phyloP scores from a whole-genome alignment of 2,329 filamentous ascomycete genomes.

The Aspergillus ruber region DNA sequence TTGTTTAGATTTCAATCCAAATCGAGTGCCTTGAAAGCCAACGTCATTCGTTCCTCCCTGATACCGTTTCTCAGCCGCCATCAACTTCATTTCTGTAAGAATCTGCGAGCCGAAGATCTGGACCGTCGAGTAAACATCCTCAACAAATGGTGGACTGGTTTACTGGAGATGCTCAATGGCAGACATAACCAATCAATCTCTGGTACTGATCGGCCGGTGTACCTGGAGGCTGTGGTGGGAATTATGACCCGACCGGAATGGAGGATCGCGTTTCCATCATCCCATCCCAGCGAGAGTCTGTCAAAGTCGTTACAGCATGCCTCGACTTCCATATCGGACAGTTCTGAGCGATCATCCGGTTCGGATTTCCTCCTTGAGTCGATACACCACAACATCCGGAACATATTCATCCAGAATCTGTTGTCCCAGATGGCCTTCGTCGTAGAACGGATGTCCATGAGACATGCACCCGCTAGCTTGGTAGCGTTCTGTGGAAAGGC shows the following conservation, averaged over 20 bases:
- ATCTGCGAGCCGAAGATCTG: slow-evolving; percentile 69
- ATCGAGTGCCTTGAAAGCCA: slow-evolving; percentile 66
- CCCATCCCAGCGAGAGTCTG: slow-evolving; percentile 37
- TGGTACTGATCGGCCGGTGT: slow-evolving; percentile 72
- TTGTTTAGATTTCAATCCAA: slow-evolving; percentile 61
- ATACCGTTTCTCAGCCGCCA: slow-evolving; percentile 72
- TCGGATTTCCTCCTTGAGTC: slow-evolving; percentile 67
- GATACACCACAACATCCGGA: slow-evolving; percentile 80
- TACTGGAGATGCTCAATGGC: slow-evolving; percentile 76
- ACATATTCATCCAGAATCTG: slow-evolving; percentile 77
- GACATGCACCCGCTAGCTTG: slow-evolving; percentile 63
- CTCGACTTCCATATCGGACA: slow-evolving; percentile 44
- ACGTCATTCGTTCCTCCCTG: slow-evolving; percentile 63
- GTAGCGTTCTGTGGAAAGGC: slow-evolving; percentile 87
- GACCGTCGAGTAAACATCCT: slow-evolving; percentile 73
- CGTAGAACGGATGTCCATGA: slow-evolving; percentile 80
- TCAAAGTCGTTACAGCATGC: slow-evolving; percentile 29
- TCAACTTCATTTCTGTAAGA: slow-evolving; percentile 60
- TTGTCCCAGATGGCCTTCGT: slow-evolving; percentile 77
- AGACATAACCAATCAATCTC: slow-evolving; percentile 69
- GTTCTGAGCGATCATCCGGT: slow-evolving; percentile 50
- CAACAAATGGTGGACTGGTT: slow-evolving; percentile 82
- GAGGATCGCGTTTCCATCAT: slow-evolving; percentile 64
- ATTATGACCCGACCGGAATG: slow-evolving; percentile 89
- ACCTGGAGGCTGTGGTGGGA: slow-evolving; percentile 70